phyloP scores from a whole-genome alignment of 768 basidiomycete species.

The Suillus sp. region DNA sequence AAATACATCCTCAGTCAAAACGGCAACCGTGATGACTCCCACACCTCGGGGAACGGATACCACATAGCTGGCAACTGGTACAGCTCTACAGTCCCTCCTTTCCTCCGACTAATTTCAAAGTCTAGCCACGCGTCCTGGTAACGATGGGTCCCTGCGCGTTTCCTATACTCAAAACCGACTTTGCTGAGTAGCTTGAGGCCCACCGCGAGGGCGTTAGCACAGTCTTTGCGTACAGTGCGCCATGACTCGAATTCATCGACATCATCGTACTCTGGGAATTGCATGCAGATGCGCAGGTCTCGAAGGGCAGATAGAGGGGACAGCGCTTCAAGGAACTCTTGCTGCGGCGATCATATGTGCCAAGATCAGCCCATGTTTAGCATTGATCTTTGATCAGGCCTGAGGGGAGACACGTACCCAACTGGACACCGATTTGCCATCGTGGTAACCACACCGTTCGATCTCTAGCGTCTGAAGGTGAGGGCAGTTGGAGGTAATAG shows the following conservation, averaged over 20 bases:
- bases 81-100: slow-evolving; percentile 20
- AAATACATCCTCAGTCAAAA: slow-evolving; percentile 21
- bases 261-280: slow-evolving; percentile 38
- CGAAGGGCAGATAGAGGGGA: slow-evolving; percentile 30
- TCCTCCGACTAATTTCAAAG: slow-evolving; percentile 26
- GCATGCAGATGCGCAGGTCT: slow-evolving; percentile 37
- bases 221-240: slow-evolving; percentile 31
- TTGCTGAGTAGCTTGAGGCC: slow-evolving; percentile 34
- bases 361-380: slow-evolving; percentile 28
- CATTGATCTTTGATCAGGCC: slow-evolving; percentile 14
- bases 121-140: slow-evolving; percentile 41
- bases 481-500: slow-evolving; percentile 33
- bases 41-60: slow-evolving; percentile 39
- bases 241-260: slow-evolving; percentile 35
- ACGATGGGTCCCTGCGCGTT: slow-evolving; percentile 37
- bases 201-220: slow-evolving; percentile 32
- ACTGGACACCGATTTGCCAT: slow-evolving; percentile 38
- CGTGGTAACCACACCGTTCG: slow-evolving; percentile 39
- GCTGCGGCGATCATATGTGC: slow-evolving; percentile 32
- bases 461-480: slow-evolving; percentile 36
- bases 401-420: slow-evolving; percentile 34
- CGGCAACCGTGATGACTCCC: slow-evolving; percentile 28
- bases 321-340: slow-evolving; percentile 38
- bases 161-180: slow-evolving; percentile 40
- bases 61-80: slow-evolving; percentile 30